These are phyloP conservation scores for Neoconidiobolus thromboides DNA, from an alignment of 371 early-diverging fungal species.

Conservation along the genomic window DNA sequence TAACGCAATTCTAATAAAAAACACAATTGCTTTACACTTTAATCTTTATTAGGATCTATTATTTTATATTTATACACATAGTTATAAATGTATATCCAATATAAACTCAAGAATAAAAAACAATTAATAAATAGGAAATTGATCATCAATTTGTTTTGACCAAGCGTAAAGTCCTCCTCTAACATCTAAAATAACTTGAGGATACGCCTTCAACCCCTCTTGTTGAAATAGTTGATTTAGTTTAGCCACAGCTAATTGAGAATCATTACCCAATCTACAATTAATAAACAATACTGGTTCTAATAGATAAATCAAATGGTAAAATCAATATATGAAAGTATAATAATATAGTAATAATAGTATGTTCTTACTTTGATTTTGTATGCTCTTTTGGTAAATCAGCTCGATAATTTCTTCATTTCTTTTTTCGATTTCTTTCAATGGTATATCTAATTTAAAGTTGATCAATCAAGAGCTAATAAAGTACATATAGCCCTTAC, in stretches of 20 bases:
- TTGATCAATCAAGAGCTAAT: background rate
- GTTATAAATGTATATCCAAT: no score
- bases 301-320: background rate
- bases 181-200: constrained; percentile 34
- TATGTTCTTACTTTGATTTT: no score
- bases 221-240: constrained; percentile 22
- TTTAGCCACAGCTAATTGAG: constrained; percentile 56
- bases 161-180: constrained; percentile 65
- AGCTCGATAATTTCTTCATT: no score
- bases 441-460: constrained; percentile 5
- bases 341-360: no score
- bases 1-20: no score
- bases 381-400: no score
- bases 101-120: no score
- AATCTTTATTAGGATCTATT: no score
- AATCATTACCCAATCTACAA: constrained; percentile 85
- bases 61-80: no score
- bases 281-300: constrained; percentile 21
- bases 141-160: constrained; percentile 49
- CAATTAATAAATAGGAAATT: constrained; percentile 66
- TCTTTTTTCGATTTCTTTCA: background rate
- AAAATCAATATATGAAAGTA: no score
- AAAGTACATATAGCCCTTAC: constrained; percentile 10
- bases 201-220: constrained; percentile 18
- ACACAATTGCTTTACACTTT: no score